A percentile compares a stretch with the other conserved stretches of the same genome.
Conservation (phyloP, 306 rosid species). For the Herpetospermum pedunculosum region DNA sequence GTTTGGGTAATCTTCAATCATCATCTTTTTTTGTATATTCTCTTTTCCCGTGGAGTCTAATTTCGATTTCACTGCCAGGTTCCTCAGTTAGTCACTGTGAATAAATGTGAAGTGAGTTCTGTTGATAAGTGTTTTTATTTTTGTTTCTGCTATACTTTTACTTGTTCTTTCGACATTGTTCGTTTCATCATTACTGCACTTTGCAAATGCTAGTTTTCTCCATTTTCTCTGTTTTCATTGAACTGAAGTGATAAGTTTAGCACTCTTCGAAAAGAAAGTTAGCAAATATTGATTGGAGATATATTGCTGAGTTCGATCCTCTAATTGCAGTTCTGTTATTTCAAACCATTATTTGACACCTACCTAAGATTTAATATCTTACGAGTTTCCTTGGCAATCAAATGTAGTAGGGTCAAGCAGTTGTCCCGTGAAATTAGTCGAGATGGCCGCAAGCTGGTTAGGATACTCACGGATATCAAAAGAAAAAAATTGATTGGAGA, state of each 20-base stretch:
- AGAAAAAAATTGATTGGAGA: not conserved
- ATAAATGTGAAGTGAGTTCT: constrained; percentile 26
- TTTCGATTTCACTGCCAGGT: constrained; percentile 10
- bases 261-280: not conserved
- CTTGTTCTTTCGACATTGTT: not conserved
- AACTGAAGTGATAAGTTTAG: constrained; percentile 1
- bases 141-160: not conserved
- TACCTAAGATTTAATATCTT: too few relatives aligned
- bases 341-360: too few relatives aligned
- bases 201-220: not conserved
- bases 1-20: constrained; percentile 19
- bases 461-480: too few relatives aligned
- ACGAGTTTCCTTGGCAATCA: too few relatives aligned
- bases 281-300: too few relatives aligned
- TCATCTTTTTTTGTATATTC: constrained; percentile 20
- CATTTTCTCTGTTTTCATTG: not conserved
- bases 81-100: constrained; percentile 25
- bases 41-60: not conserved
- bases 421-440: too few relatives aligned
- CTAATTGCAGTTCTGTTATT: too few relatives aligned
- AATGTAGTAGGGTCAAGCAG: too few relatives aligned
- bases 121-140: not conserved
- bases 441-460: too few relatives aligned
- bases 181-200: not conserved
- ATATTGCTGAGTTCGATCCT: too few relatives aligned